Evolutionary conservation across 768 basidiomycete genomes (phyloP).

Genomic region (Termitomyces bulborhizus): DNA sequence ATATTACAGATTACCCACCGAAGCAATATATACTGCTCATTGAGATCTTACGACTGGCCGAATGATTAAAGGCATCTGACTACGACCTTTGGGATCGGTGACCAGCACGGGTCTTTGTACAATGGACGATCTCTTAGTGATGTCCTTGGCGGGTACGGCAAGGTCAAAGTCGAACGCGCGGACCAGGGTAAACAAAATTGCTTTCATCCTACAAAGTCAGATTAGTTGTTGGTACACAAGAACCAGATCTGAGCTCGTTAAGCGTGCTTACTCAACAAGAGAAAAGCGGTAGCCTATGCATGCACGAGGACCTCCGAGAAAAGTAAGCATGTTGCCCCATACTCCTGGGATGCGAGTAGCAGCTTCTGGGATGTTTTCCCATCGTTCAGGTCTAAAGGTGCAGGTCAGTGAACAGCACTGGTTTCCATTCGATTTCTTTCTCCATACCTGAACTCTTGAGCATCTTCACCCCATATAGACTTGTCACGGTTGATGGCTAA

Average conservation of each 20-base stretch:
- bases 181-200: slow-evolving; percentile 40
- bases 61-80: slow-evolving; percentile 39
- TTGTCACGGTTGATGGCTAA: slow-evolving; percentile 44
- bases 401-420: slow-evolving; percentile 16
- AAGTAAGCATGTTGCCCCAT: slow-evolving; percentile 53
- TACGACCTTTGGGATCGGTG: slow-evolving; percentile 30
- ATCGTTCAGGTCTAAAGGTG: slow-evolving; percentile 53
- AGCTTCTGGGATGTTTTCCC: slow-evolving; percentile 41
- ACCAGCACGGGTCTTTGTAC: slow-evolving; percentile 39
- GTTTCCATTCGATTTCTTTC: not conserved
- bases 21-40: not conserved
- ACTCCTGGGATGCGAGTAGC: slow-evolving; percentile 47
- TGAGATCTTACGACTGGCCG: slow-evolving; percentile 13
- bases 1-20: not conserved
- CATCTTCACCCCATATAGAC: slow-evolving; percentile 59
- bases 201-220: slow-evolving; percentile 23
- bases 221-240: not conserved
- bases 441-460: slow-evolving; percentile 51
- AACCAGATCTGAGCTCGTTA: not conserved
- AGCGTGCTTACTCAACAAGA: slow-evolving; percentile 36
- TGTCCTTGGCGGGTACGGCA: slow-evolving; percentile 39
- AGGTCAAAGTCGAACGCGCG: slow-evolving; percentile 51
- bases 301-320: slow-evolving; percentile 57
- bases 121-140: slow-evolving; percentile 30
- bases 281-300: slow-evolving; percentile 68